Evolutionary conservation across 441 rosid species (phyloP).

Genomic region (Populus trichocarpa): DNA sequence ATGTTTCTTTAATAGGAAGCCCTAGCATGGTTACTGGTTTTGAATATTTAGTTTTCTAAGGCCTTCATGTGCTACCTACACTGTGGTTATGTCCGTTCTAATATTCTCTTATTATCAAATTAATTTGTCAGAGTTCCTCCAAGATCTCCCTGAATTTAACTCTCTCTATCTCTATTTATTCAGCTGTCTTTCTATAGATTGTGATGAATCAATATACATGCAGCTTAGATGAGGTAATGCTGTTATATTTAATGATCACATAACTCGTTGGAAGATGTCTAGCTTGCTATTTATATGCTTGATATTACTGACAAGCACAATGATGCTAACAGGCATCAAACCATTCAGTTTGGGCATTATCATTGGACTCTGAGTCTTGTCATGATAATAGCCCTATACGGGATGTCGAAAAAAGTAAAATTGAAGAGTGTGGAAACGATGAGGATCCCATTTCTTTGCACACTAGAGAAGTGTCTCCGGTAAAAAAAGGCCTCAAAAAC

Average conservation of each 20-base stretch:
- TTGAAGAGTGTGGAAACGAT: conserved; percentile 29
- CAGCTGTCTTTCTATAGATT: too few species aligned
- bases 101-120: too few species aligned
- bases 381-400: conserved; percentile 25
- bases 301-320: too few species aligned
- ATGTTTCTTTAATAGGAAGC: background rate
- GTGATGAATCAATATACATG: too few species aligned
- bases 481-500: conserved; percentile 42
- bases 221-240: too few species aligned
- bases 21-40: background rate
- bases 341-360: conserved; percentile 41
- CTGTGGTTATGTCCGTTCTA: too few species aligned
- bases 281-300: background rate
- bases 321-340: conserved; percentile 32
- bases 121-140: too few species aligned
- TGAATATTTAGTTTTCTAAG: background rate
- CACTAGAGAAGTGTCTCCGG: conserved; percentile 25
- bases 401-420: conserved; percentile 24
- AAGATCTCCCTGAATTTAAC: too few species aligned
- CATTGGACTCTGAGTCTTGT: conserved; percentile 76
- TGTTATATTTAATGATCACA: background rate
- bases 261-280: background rate
- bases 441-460: conserved; percentile 32
- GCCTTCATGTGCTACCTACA: too few species aligned
- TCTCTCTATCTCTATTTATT: too few species aligned